Conservation (phyloP, 805 yeast species). For the Candida suzukii region DNA sequence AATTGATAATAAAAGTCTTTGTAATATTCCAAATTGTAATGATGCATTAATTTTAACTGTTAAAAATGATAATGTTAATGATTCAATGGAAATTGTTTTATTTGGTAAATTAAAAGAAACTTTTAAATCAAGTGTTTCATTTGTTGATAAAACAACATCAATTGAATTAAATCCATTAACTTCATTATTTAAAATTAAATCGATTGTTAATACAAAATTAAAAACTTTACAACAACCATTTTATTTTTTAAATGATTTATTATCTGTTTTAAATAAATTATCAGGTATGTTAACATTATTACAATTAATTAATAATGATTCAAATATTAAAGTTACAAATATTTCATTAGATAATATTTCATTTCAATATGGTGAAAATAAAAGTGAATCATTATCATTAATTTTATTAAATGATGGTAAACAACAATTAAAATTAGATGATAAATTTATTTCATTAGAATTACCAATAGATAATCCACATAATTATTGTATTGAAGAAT, state of each 20-base stretch:
- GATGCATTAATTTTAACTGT: slow-evolving; percentile 26
- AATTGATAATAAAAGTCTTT: slow-evolving; percentile 28
- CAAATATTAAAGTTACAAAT: slow-evolving; percentile 17
- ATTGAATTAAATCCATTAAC: slow-evolving; percentile 16
- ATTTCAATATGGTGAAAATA: slow-evolving; percentile 23
- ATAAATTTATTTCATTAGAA: slow-evolving; percentile 7
- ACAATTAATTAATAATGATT: slow-evolving; percentile 21
- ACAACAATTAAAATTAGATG: slow-evolving; percentile 7
- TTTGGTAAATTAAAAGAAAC: slow-evolving; percentile 25
- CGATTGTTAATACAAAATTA: slow-evolving; percentile 16
- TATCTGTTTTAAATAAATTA: slow-evolving; percentile 20
- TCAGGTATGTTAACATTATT: slow-evolving; percentile 21
- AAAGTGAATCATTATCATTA: slow-evolving; percentile 20
- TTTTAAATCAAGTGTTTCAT: slow-evolving; percentile 19
- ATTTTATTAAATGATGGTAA: slow-evolving; percentile 14
- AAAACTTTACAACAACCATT: slow-evolving; percentile 11
- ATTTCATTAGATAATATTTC: slow-evolving; percentile 21
- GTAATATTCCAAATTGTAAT: slow-evolving; percentile 28
- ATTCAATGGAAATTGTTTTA: slow-evolving; percentile 23
- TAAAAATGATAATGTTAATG: slow-evolving; percentile 16
- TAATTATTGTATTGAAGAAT: slow-evolving; percentile 14
- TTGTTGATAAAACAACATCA: slow-evolving; percentile 15
- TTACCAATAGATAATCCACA: slow-evolving; percentile 25
- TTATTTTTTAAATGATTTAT: slow-evolving; percentile 5
- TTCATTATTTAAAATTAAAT: slow-evolving; percentile 23